Conservation (phyloP, 1,139 yeast species). For the Schwanniomyces etchellsii region DNA sequence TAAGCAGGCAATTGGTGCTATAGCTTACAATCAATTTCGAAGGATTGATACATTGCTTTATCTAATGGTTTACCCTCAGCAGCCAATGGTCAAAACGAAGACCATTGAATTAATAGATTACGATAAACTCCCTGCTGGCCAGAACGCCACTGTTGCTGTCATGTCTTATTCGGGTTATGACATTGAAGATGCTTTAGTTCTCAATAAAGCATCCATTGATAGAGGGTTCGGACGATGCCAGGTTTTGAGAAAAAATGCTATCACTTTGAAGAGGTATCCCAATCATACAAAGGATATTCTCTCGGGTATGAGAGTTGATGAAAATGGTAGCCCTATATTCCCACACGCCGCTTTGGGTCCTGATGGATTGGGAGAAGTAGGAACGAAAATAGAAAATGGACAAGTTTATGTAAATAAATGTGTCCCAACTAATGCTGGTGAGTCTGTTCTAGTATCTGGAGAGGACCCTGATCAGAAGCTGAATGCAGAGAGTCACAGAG, state of each 20-base stretch:
- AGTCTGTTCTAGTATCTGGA: conserved; percentile 52
- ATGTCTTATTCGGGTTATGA: conserved; percentile 99
- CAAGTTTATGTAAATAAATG: conserved; percentile 91
- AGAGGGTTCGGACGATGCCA: conserved; percentile 99
- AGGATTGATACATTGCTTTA: conserved; percentile 92
- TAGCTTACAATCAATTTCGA: conserved; percentile 92
- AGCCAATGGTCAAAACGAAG: conserved; percentile 97
- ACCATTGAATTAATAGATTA: conserved; percentile 93
- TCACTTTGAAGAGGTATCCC: conserved; percentile 83
- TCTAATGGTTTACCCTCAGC: conserved; percentile 97
- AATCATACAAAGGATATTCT: conserved; percentile 90
- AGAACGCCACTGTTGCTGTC: conserved; percentile 97
- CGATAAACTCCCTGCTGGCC: conserved; percentile 98
- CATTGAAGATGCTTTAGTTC: conserved; percentile 97
- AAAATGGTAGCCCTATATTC: conserved; percentile 71
- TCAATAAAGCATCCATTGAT: conserved; percentile 88
- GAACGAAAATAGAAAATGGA: conserved; percentile 83
- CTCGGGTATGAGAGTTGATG: conserved; percentile 86
- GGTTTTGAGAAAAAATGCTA: conserved; percentile 89
- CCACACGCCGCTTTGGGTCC: conserved; percentile 86
- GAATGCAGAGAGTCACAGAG: conserved; percentile 64
- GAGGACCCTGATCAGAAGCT: conserved; percentile 15
- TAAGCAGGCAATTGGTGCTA: conserved; percentile 99
- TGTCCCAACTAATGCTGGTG: conserved; percentile 84
- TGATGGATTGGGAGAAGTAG: conserved; percentile 97